Conservation (phyloP, 2,329 filamentous ascomycete genomes). For the Calonectria henricotiae region DNA sequence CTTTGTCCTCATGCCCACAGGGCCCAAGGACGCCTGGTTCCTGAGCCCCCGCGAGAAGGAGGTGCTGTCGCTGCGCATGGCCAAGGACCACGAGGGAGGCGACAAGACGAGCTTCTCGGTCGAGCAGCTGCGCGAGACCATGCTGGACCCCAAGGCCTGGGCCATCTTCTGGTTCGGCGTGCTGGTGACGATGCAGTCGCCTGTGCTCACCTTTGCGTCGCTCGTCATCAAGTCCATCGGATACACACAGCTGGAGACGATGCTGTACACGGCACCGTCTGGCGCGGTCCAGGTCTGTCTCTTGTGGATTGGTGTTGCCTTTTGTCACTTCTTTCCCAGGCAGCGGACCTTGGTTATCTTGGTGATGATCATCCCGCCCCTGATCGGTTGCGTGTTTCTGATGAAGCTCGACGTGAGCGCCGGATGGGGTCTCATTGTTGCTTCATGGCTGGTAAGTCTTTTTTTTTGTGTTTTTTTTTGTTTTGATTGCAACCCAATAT, state of each 20-base stretch:
- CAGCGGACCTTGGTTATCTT: conserved; percentile 61
- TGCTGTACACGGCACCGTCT: conserved; percentile 66
- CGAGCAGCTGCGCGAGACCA: conserved; percentile 62
- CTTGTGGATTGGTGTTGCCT: conserved; percentile 64
- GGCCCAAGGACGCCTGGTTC: conserved; percentile 67
- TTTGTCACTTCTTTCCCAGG: conserved; percentile 59
- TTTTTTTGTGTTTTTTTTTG: no score
- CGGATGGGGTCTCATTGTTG: conserved; percentile 66
- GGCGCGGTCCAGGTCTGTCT: conserved; percentile 65
- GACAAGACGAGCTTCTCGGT: conserved; percentile 62
- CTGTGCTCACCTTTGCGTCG: conserved; percentile 61
- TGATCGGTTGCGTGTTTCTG: conserved; percentile 64
- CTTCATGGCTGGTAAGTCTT: conserved; percentile 62
- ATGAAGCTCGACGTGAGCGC: conserved; percentile 59
- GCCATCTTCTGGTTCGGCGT: conserved; percentile 37
- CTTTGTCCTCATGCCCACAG: conserved; percentile 64
- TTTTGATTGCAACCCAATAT: neutral
- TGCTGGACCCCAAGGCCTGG: conserved; percentile 63
- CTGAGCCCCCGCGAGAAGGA: conserved; percentile 62
- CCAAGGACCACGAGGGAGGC: conserved; percentile 55
- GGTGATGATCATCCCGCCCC: conserved; percentile 60
- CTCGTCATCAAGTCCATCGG: conserved; percentile 66
- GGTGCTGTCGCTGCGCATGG: conserved; percentile 58
- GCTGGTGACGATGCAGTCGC: conserved; percentile 39
- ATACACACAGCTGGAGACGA: conserved; percentile 63